Conservation (phyloP, 805 yeast species). For the Wickerhamiella brachini region DNA sequence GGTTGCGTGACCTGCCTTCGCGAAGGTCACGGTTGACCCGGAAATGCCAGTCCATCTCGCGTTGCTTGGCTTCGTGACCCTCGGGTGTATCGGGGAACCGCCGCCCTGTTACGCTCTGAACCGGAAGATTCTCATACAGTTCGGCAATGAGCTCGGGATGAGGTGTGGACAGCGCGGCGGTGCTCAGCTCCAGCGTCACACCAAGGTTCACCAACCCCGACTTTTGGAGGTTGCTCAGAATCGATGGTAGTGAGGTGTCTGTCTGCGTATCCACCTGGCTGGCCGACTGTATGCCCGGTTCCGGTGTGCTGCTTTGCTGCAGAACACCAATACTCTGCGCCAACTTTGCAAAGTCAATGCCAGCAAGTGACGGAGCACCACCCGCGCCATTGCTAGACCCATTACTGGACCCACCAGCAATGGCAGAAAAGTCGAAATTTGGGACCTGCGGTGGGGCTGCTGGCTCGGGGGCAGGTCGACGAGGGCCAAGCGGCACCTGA, state of each 20-base stretch:
- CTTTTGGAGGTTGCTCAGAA: slow-evolving; percentile 16
- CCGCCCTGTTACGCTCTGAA: slow-evolving; percentile 78
- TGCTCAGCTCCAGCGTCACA: slow-evolving; percentile 21
- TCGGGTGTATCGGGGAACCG: slow-evolving; percentile 51
- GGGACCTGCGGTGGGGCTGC: not conserved
- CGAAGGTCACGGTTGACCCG: slow-evolving; percentile 70
- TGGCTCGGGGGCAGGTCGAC: slow-evolving; percentile 1
- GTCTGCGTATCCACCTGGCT: not conserved
- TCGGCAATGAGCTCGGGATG: slow-evolving; percentile 23
- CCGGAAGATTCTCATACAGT: slow-evolving; percentile 47
- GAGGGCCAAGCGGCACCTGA: slow-evolving; percentile 11
- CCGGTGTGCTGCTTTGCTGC: slow-evolving; percentile 1
- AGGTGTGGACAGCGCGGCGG: slow-evolving; percentile 22
- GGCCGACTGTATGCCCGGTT: slow-evolving; percentile 5
- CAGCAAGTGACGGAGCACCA: not conserved
- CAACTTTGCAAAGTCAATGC: slow-evolving; percentile 2
- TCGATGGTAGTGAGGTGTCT: not conserved
- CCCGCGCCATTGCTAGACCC: not conserved
- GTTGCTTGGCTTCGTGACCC: slow-evolving; percentile 40
- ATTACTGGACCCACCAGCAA: not conserved
- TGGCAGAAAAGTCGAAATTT: not conserved
- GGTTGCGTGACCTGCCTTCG: slow-evolving; percentile 42
- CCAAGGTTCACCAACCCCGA: slow-evolving; percentile 18
- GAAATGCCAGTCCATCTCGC: slow-evolving; percentile 93
- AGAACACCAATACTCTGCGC: slow-evolving; percentile 3